Percentiles rank a stretch among this genome's conserved stretches.
Evolutionary conservation across 2,329 filamentous ascomycete species (phyloP).

Genomic region (Stagonosporopsis rhizophila): DNA sequence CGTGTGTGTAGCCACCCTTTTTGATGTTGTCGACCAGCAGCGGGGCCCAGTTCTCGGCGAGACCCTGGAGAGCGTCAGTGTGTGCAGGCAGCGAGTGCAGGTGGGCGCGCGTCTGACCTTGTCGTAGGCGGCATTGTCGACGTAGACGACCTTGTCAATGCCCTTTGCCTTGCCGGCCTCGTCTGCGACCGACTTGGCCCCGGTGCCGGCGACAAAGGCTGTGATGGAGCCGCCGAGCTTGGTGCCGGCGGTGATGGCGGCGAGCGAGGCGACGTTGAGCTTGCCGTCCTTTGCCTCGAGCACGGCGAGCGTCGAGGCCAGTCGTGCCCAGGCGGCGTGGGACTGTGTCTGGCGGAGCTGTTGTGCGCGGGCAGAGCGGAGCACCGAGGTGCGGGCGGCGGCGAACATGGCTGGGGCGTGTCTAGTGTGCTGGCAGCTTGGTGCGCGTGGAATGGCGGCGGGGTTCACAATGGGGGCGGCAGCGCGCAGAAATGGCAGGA

Average conservation of each 20-base stretch:
- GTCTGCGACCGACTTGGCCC: constrained; percentile 76
- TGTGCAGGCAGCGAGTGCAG: not conserved
- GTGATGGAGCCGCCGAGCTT: constrained; percentile 87
- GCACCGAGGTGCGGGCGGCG: constrained; percentile 43
- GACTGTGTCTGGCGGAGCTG: constrained; percentile 53
- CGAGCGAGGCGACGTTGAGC: constrained; percentile 81
- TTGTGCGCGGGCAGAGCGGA: constrained; percentile 53
- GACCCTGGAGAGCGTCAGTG: constrained; percentile 59
- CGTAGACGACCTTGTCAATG: constrained; percentile 86
- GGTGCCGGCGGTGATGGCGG: constrained; percentile 83
- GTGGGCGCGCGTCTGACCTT: constrained; percentile 65
- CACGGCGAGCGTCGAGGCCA: constrained; percentile 87
- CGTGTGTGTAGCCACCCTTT: constrained; percentile 90
- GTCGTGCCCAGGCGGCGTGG: constrained; percentile 66
- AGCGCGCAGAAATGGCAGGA: not conserved
- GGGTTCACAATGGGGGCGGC: no score
- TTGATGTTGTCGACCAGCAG: constrained; percentile 96
- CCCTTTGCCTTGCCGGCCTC: constrained; percentile 89
- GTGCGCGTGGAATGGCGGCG: no score
- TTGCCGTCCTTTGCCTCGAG: constrained; percentile 92
- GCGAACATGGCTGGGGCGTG: constrained; percentile 43
- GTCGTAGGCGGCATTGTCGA: constrained; percentile 90
- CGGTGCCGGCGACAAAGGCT: constrained; percentile 84
- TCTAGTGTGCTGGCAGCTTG: no score
- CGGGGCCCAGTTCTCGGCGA: constrained; percentile 94